A percentile compares a stretch with the other conserved stretches of the same genome.
phyloP scores from a whole-genome alignment of 1,139 yeast species.

The Candida tropicalis region DNA sequence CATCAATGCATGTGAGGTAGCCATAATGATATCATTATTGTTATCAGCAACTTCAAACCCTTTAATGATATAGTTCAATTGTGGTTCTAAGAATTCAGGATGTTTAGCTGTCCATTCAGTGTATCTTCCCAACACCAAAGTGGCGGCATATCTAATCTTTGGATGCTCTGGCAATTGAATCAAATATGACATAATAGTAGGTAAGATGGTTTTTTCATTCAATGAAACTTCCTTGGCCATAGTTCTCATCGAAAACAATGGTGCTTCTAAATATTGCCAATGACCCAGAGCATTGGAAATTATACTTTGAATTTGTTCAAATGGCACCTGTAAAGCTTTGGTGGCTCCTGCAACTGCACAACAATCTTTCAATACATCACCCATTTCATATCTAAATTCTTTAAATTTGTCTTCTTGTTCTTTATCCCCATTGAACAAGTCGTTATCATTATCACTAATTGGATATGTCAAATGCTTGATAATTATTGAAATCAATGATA shows the following conservation, averaged over 20 bases:
- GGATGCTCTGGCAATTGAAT: slow-evolving; percentile 82
- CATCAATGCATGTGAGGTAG: slow-evolving; percentile 94
- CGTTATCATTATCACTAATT: slow-evolving; percentile 39
- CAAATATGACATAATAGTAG: slow-evolving; percentile 73
- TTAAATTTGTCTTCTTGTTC: slow-evolving; percentile 93
- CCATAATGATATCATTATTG: slow-evolving; percentile 63
- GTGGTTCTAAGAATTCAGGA: slow-evolving; percentile 79
- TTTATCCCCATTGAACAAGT: slow-evolving; percentile 58
- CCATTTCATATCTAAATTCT: slow-evolving; percentile 94
- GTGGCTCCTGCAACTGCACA: slow-evolving; percentile 85
- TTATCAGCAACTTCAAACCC: slow-evolving; percentile 57
- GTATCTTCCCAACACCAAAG: slow-evolving; percentile 89
- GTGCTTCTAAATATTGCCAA: slow-evolving; percentile 93
- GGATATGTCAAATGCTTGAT: slow-evolving; percentile 82
- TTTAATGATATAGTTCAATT: slow-evolving; percentile 78
- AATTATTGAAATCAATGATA: slow-evolving; percentile 65
- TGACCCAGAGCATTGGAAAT: slow-evolving; percentile 35
- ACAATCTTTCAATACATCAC: slow-evolving; percentile 93
- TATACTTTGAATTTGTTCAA: slow-evolving; percentile 49
- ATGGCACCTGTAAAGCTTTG: slow-evolving; percentile 66
- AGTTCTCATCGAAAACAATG: slow-evolving; percentile 85
- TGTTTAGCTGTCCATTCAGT: slow-evolving; percentile 93
- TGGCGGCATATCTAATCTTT: slow-evolving; percentile 88
- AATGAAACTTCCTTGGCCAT: slow-evolving; percentile 91
- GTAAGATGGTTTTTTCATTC: slow-evolving; percentile 69